Evolutionary conservation across 1,284 basidiomycete genomes (phyloP), one percentile per base, ranked within the genome.

Genomic region (Apiotrichum veenhuisii): DNA sequence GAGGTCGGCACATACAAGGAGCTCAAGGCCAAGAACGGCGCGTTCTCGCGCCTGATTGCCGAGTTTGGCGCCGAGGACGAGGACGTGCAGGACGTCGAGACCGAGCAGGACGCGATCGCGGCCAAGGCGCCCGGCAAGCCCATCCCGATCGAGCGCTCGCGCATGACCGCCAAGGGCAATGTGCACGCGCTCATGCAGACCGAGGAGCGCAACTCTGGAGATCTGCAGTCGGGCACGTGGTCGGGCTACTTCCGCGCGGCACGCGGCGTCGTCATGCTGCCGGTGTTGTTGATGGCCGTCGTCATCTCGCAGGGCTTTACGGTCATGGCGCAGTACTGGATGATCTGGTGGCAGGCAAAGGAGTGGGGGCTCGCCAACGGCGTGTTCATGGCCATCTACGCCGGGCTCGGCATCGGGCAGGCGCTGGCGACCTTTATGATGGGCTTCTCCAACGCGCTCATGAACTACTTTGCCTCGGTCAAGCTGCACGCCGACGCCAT

Each of bases 261-360:
- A 20, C 10, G 10, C 40, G 11, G 40, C 18, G 3, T 41, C 2
- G 8, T 22, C 40, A 8, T 20, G 18, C 1, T 20, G n/a, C n/a
- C n/a, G n/a, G n/a, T n/a, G 85, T 83, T 2, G 76, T 66, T 43
- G 70, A 82, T 30, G 40, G 44, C 37, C 4, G 5, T n/a, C n/a
- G 12, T 30, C 43, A 68, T 62, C n/a, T n/a, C n/a, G 83, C 89
- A 91, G 77, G 82, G 77, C 14, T 81, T 79, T 10, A 73, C 74
- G 50, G 78, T 82, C n/a, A 54, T 76, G 55, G 69, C 71, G 0
- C 68, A 67, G 66, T 67, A 41, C 50, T 85, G 84, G 57, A 77
- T 88, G n/a, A 83, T 87, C 10, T 88, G 84, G 83, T 89, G 87
- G 87, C 82, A 88, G 70, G 78, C 79, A 44, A 80, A 87, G 54